A percentile compares a stretch with the other conserved stretches of the same genome.
Evolutionary conservation across 352 stramenopile genomes (phyloP).

Genomic region (Phytophthora sp.): DNA sequence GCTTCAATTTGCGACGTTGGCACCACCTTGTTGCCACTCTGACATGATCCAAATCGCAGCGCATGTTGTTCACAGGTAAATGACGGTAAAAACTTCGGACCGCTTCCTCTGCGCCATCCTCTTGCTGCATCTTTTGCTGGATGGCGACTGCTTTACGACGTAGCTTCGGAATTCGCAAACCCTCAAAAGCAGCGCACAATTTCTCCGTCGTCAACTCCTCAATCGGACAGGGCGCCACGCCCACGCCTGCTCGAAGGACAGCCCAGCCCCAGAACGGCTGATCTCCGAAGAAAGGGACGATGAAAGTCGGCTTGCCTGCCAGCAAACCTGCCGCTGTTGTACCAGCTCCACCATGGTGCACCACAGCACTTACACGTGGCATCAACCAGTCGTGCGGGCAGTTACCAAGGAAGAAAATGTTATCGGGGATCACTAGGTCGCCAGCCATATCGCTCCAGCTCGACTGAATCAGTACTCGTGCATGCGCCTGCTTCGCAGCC

Average conservation of each 20-base stretch:
- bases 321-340: slow-evolving; percentile 91
- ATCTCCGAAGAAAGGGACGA: slow-evolving; percentile 95
- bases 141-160: slow-evolving; percentile 47
- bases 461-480: slow-evolving; percentile 89
- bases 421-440: slow-evolving; percentile 42
- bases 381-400: slow-evolving; percentile 93
- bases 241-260: slow-evolving; percentile 77
- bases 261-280: slow-evolving; percentile 94
- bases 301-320: slow-evolving; percentile 91
- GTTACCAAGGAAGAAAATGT: slow-evolving; percentile 66
- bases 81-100: slow-evolving; percentile 85
- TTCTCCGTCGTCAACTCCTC: slow-evolving; percentile 74
- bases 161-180: slow-evolving; percentile 53
- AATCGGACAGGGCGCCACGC: slow-evolving; percentile 84
- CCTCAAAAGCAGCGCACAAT: slow-evolving; percentile 70
- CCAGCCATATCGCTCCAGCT: slow-evolving; percentile 82
- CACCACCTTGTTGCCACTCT: slow-evolving; percentile 63
- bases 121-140: slow-evolving; percentile 62
- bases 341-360: slow-evolving; percentile 81
- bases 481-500: slow-evolving; percentile 51
- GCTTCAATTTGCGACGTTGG: slow-evolving; percentile 47
- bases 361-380: slow-evolving; percentile 83
- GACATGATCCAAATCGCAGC: slow-evolving; percentile 63
- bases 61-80: slow-evolving; percentile 86
- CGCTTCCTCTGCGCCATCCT: slow-evolving; percentile 86